Conservation (phyloP, 2,329 filamentous ascomycete species). For the Hymenoscyphus fraxineus region DNA sequence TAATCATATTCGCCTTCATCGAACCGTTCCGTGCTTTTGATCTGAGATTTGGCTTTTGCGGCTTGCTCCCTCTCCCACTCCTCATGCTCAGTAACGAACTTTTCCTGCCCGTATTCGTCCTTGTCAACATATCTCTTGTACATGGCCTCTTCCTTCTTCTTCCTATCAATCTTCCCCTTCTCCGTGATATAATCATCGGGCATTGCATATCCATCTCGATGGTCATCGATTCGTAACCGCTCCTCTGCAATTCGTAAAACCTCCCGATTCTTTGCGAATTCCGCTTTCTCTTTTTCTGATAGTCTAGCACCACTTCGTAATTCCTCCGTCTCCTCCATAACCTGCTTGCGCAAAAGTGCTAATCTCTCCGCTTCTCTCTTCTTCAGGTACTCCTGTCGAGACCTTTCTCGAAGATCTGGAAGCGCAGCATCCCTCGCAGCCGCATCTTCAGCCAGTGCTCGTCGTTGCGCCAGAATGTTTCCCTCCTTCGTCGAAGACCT, state of each 20-base stretch:
- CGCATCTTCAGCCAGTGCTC: conserved; percentile 63
- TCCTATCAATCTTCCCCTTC: conserved; percentile 82
- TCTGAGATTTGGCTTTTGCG: conserved; percentile 82
- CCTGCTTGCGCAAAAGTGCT: conserved; percentile 82
- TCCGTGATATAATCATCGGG: conserved; percentile 95
- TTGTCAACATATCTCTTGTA: conserved; percentile 87
- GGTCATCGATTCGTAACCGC: conserved; percentile 81
- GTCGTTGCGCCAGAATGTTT: conserved; percentile 54
- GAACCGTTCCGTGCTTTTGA: conserved; percentile 67
- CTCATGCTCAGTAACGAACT: conserved; percentile 88
- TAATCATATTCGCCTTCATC: conserved; percentile 86
- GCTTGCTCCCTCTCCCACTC: conserved; percentile 94
- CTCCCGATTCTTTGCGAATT: conserved; percentile 86
- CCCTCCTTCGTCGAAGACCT: conserved; percentile 52
- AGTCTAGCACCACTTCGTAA: conserved; percentile 70
- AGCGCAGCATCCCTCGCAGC: conserved; percentile 67
- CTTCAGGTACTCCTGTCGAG: conserved; percentile 87
- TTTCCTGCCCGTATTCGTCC: conserved; percentile 83
- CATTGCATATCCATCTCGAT: conserved; percentile 86
- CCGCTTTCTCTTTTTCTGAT: conserved; percentile 74
- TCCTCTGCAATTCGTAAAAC: conserved; percentile 78
- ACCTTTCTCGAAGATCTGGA: conserved; percentile 75
- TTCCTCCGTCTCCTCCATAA: conserved; percentile 82
- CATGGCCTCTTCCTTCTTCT: conserved; percentile 82
- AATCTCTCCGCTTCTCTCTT: conserved; percentile 86